phyloP scores from a whole-genome alignment of 192 early-diverging fungal species.

The Chytriomyces confervae region DNA sequence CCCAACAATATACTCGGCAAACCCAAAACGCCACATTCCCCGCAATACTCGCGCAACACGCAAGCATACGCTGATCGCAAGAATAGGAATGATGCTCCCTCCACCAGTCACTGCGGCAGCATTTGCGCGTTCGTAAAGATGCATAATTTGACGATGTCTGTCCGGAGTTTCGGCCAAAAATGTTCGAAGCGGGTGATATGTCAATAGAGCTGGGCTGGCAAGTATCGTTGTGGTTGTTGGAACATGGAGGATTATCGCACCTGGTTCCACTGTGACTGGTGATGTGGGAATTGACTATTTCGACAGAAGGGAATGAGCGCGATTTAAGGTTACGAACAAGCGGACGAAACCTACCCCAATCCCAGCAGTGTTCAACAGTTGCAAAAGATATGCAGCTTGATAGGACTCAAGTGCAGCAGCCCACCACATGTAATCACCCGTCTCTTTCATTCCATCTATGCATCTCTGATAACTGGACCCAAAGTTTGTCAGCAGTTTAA shows the following conservation, averaged over 20 bases:
- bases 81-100: conserved; percentile 57
- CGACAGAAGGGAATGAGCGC: too few species aligned
- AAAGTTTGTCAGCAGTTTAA: neutral
- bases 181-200: conserved; percentile 26
- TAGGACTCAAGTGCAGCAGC: conserved; percentile 75
- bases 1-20: conserved; percentile 44
- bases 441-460: conserved; percentile 71
- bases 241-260: conserved; percentile 3
- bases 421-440: conserved; percentile 77
- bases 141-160: conserved; percentile 68
- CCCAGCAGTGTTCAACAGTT: conserved; percentile 66
- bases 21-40: conserved; percentile 47
- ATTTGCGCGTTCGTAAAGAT: conserved; percentile 62
- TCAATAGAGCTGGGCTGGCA: conserved; percentile 13
- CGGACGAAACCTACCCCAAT: conserved; percentile 53
- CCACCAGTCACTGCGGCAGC: conserved; percentile 21
- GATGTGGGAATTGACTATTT: too few species aligned
- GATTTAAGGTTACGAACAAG: neutral
- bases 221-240: conserved; percentile 35
- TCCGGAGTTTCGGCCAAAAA: conserved; percentile 68
- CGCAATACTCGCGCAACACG: conserved; percentile 71
- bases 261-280: neutral
- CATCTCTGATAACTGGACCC: conserved; percentile 63
- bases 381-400: conserved; percentile 64
- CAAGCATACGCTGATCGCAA: conserved; percentile 70